A percentile compares a stretch with the other conserved stretches of the same genome.
Conservation (phyloP, 108 stramenopile species). For the Poteriospumella lacustris region DNA sequence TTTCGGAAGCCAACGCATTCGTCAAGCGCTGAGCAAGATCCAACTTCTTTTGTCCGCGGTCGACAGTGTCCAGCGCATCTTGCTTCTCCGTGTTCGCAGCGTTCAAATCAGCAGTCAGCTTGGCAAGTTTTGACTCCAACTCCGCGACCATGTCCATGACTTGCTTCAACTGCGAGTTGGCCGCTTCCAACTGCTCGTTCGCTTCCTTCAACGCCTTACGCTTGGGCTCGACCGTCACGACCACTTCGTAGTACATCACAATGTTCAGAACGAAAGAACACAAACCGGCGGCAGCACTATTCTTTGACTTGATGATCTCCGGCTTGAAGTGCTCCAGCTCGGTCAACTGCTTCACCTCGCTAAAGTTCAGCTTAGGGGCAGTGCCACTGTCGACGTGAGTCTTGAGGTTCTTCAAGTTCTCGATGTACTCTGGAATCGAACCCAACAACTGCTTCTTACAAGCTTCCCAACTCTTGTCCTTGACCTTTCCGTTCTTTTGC, state of each 20-base stretch:
- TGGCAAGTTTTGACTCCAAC: conserved; percentile 58
- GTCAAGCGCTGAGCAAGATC: conserved; percentile 72
- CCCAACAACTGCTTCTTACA: conserved; percentile 70
- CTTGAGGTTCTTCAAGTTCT: conserved; percentile 64
- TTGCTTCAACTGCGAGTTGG: conserved; percentile 45
- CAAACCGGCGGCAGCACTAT: conserved; percentile 66
- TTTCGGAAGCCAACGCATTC: conserved; percentile 66
- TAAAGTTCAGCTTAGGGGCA: conserved; percentile 60
- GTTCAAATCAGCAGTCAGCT: conserved; percentile 46
- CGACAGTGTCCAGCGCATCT: conserved; percentile 56
- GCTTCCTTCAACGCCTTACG: conserved; percentile 61
- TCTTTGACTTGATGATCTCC: conserved; percentile 65
- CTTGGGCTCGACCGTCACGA: conserved; percentile 71
- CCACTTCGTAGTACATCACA: conserved; percentile 70
- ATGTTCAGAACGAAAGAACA: conserved; percentile 71
- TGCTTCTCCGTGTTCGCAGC: conserved; percentile 58
- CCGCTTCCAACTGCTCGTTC: conserved; percentile 57
- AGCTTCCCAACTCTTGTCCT: conserved; percentile 65
- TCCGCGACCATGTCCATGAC: conserved; percentile 59
- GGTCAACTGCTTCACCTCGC: conserved; percentile 61
- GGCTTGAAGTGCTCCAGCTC: conserved; percentile 66
- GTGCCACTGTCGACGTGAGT: conserved; percentile 55
- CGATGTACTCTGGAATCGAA: conserved; percentile 70
- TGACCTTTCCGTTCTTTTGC: conserved; percentile 66
- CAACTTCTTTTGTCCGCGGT: conserved; percentile 62